These are phyloP conservation scores for Chytriomyces sp. DNA, from an alignment of 192 early-diverging fungal genomes.

Conservation along the genomic window DNA sequence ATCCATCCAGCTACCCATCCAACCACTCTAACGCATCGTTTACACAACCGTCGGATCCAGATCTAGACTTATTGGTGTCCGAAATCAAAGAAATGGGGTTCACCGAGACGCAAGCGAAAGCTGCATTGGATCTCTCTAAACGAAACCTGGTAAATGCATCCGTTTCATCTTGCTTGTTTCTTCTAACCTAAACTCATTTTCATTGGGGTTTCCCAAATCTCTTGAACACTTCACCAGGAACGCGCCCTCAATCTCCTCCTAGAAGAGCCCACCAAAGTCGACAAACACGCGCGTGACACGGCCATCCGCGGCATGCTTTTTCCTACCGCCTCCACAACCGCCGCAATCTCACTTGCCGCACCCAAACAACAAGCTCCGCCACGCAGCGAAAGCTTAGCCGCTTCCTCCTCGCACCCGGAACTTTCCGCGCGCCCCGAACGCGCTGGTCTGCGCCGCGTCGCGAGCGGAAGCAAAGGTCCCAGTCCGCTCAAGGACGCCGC, in stretches of 20 bases:
- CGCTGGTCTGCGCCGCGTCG: not conserved
- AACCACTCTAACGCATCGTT: not conserved
- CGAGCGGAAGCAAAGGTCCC: not conserved
- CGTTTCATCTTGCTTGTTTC: too few species aligned
- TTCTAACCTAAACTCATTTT: too few species aligned
- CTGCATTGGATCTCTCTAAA: conserved; percentile 59
- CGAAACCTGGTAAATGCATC: conserved; percentile 49
- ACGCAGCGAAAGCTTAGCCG: too few species aligned
- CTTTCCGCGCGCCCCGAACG: too few species aligned
- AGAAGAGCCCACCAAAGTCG: conserved; percentile 59
- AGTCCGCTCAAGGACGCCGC: not conserved
- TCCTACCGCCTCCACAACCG: not conserved
- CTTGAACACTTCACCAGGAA: conserved; percentile 47
- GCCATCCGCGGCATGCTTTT: conserved; percentile 11
- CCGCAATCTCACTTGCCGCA: too few species aligned
- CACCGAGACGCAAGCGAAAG: conserved; percentile 55
- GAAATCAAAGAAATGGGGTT: conserved; percentile 76
- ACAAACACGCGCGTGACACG: conserved; percentile 44
- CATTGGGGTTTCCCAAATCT: too few species aligned
- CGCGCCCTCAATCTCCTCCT: conserved; percentile 59
- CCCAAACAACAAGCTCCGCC: too few species aligned
- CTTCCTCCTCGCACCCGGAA: too few species aligned
- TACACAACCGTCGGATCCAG: not conserved
- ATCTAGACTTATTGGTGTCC: conserved; percentile 40
- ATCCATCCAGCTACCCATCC: not conserved